phyloP scores from a whole-genome alignment of 352 stramenopile species.

The Globisporangium orthogonon region DNA sequence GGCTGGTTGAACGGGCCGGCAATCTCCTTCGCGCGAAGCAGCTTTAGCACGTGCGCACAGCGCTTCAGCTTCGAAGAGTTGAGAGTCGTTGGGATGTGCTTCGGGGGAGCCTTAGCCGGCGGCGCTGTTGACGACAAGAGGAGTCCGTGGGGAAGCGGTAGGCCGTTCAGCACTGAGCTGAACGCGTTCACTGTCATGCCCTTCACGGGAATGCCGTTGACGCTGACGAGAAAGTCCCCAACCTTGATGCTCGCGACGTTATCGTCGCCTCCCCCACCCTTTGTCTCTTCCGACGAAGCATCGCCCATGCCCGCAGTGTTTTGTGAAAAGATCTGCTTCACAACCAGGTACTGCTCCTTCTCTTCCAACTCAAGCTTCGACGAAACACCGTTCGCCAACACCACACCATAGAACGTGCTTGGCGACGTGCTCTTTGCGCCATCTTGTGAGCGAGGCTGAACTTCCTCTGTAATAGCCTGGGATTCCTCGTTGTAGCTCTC shows the following conservation, averaged over 20 bases:
- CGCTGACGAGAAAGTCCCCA: constrained; percentile 41
- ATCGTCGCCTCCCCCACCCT: constrained; percentile 5
- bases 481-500: neutral
- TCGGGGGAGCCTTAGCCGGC: constrained; percentile 31
- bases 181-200: constrained; percentile 28
- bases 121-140: constrained; percentile 43
- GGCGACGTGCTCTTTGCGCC: neutral
- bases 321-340: constrained; percentile 22
- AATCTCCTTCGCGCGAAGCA: constrained; percentile 75
- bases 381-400: constrained; percentile 30
- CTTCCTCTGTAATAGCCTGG: neutral
- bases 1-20: constrained; percentile 76
- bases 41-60: constrained; percentile 67
- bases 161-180: constrained; percentile 16
- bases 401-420: constrained; percentile 42
- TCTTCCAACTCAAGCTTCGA: constrained; percentile 30
- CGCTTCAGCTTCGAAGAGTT: constrained; percentile 55
- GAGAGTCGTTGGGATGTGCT: constrained; percentile 55
- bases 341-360: constrained; percentile 34
- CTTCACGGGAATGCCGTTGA: constrained; percentile 48
- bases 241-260: constrained; percentile 11
- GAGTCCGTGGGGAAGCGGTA: constrained; percentile 43
- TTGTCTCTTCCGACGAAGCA: constrained; percentile 2
- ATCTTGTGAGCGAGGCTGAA: neutral
- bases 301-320: neutral